A percentile compares a stretch with the other conserved stretches of the same genome.
Conservation (phyloP, 2,329 filamentous ascomycete species). For the Dothiorella sarmentorum region DNA sequence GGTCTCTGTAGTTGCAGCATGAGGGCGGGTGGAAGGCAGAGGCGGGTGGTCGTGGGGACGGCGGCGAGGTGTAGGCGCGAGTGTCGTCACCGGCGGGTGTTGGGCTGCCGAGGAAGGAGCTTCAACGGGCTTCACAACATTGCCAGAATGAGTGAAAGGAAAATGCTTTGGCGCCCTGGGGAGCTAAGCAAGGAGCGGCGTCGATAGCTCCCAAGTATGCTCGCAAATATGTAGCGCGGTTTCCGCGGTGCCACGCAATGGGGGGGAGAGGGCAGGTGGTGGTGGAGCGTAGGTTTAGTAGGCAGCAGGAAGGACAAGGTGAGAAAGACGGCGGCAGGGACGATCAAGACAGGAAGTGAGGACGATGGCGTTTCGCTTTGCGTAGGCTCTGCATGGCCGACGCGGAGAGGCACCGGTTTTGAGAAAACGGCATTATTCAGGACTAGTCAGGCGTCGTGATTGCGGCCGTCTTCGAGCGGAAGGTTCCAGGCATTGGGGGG, state of each 20-base stretch:
- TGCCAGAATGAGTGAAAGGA: constrained; percentile 17
- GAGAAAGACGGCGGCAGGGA: constrained; percentile 17
- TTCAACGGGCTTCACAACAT: constrained; percentile 17
- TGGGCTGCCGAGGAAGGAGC: constrained; percentile 20
- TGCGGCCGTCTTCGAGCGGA: constrained; percentile 26
- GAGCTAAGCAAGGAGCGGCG: constrained; percentile 17
- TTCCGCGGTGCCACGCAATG: constrained; percentile 16
- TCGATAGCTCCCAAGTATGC: constrained; percentile 15
- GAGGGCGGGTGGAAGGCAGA: constrained; percentile 23
- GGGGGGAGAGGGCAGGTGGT: not conserved
- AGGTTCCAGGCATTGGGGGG: constrained; percentile 34
- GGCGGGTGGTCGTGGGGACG: not conserved
- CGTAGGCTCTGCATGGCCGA: constrained; percentile 25
- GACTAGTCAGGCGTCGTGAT: constrained; percentile 23
- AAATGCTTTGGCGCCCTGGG: constrained; percentile 12
- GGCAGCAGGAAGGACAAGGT: constrained; percentile 20
- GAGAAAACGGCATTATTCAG: constrained; percentile 39
- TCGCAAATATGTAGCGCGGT: constrained; percentile 18
- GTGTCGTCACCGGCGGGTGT: constrained; percentile 20
- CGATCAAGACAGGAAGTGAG: constrained; percentile 19
- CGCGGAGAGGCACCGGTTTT: constrained; percentile 33
- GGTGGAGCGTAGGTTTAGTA: constrained; percentile 15
- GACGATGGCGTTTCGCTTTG: constrained; percentile 22
- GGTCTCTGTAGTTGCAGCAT: constrained; percentile 43
- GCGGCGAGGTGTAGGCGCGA: not conserved